Base-by-base conservation (phyloP, 2,329 filamentous ascomycete species). In the Fusarium albidum region DNA sequence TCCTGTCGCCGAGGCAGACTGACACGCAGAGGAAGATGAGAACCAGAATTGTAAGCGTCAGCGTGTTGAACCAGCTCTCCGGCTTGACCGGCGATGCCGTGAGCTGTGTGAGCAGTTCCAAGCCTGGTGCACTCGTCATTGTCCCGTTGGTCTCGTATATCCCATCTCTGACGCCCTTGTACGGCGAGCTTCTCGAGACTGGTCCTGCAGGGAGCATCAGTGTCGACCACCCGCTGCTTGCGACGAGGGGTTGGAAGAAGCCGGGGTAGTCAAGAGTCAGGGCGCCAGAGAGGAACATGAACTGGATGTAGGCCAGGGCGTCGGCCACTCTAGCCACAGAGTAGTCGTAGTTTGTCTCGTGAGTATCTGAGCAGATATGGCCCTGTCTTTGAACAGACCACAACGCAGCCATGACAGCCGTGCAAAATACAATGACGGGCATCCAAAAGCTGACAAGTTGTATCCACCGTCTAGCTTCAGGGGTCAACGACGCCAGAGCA, bases 251-350 rank as follows among this genome's bases (percentile, higher is more conserved):
- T 61, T 90, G 88, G 59, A 86, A 90, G 68, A 86, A 92, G 3
- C 89, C 89, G 0, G 89, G 89, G 61, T 91, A 92, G 46, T 82
- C 80, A 47, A 92, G 73, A 14, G 83, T 88, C 43, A 92, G 75
- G 13, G 84, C 82, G 3, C 88, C 88, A 0, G 88, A 86, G 53
- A 92, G 76, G 35, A 91, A 86, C 28, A 89, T 79, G 66, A 91
- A 92, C 66, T 92, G 89, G 11, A 92, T 82, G 68, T 92, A 91
- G 64, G 90, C 85, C 35, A 92, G 74, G 62, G 88, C 90, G 67
- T 91, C 46, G 11, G 61, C 57, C 2, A 63, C 53, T 8, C 57
- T 49, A 2, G 50, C n/a, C 10, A 52, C 8, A 9, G 27, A 34
- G 3, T n/a, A 13, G 9, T 6, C 14, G 29, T 10, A 29, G 21